Conservation (phyloP, 2,329 filamentous ascomycete species). For the Neonectria coccinea region DNA sequence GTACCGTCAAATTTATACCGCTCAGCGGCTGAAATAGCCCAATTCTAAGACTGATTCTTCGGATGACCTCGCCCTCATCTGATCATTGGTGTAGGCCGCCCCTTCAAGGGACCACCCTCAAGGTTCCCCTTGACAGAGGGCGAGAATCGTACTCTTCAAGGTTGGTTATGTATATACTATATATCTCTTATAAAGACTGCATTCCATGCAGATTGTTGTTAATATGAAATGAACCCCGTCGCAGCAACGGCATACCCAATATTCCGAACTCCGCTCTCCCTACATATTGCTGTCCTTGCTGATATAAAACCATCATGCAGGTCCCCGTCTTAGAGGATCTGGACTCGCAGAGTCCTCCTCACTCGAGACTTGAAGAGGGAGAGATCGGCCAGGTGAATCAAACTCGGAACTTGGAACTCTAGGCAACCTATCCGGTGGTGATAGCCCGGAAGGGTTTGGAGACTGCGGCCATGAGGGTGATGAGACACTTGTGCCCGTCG, state of each 20-base stretch:
- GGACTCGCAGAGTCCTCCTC: neutral
- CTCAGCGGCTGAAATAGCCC: too few species aligned
- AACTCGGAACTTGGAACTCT: neutral
- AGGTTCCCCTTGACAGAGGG: neutral
- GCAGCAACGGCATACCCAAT: neutral
- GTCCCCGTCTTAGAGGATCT: neutral
- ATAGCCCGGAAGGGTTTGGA: neutral
- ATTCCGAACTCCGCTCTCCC: neutral
- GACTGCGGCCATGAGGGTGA: neutral
- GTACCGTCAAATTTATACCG: too few species aligned
- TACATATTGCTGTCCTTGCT: too few species aligned
- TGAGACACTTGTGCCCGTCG: neutral
- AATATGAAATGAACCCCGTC: slow-evolving; percentile 8
- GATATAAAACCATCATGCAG: neutral
- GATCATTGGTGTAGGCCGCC: too few species aligned
- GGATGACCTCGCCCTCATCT: too few species aligned
- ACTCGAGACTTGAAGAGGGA: neutral
- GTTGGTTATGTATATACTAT: neutral
- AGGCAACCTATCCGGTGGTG: neutral
- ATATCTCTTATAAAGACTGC: slow-evolving; percentile 1
- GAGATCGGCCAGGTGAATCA: neutral
- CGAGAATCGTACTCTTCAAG: neutral
- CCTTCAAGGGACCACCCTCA: neutral
- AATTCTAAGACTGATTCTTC: too few species aligned
- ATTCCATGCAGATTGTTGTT: neutral